Base-by-base conservation (phyloP, 257 asterid genomes). In the Datura wrightii region DNA sequence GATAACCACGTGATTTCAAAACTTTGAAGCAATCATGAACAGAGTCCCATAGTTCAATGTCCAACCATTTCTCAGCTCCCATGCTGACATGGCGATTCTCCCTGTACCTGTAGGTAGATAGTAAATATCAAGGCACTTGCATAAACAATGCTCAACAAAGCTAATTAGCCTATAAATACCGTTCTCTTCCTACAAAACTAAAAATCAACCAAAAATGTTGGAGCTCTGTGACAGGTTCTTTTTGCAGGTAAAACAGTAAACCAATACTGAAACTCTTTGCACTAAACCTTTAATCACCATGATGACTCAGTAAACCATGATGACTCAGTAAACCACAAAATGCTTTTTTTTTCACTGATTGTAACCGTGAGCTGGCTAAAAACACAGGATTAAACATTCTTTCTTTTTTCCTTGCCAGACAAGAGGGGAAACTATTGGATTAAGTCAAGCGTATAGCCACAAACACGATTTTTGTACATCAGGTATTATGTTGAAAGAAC, bases 21-120 rank as follows among this genome's bases (percentile, higher is more conserved):
- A 88, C 86, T 79, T 82, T 90, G 82, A 93, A 94, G 91, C 99
- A 96, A 83, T 92, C 96, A 39, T 87, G 84, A 69, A 92, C 87
- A 50, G 98, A 93, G 87, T 87, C 79, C 99, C 99, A 96, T n/a
- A 93, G 91, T 86, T 96, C 99, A 48, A 96, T 93, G 84, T 96
- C 99, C 91, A 96, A 89, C 99, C 99, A 96, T 88, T 94, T 96
- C 92, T 96, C 98, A 19, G 99, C 98, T 83, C 99, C 99, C 97
- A 92, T 94, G 92, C 99, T 96, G 54, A 96, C 98, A 88, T 96
- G 99, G 11, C 98, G 98, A 84, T 95, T 94, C 84, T 93, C 97
- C 87, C 91, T 91, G 84, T 93, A 96, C 92, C 99, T 96, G 88
- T 85, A 87, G 9, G 66, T 19, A 52, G 18, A 83, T 39, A 50